These are phyloP conservation scores for Phytopythium montanum DNA, from an alignment of 352 stramenopile species.

Conservation along the genomic window DNA sequence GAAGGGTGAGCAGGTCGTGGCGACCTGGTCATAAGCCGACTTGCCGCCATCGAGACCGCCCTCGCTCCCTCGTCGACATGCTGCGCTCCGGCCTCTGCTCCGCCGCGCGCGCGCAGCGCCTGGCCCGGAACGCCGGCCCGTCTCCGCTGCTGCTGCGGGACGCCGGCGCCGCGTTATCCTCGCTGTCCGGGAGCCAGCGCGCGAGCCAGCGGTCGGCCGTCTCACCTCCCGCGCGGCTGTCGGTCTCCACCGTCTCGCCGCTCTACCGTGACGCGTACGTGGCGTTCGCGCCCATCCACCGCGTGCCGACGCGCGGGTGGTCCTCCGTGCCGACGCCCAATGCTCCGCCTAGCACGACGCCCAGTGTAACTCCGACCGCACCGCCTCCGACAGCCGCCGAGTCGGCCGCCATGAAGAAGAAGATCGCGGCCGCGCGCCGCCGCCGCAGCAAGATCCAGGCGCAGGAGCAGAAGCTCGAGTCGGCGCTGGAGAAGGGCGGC, in stretches of 20 bases:
- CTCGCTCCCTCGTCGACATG: constrained; percentile 15
- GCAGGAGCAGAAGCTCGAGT: constrained; percentile 77
- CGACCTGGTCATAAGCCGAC: not conserved
- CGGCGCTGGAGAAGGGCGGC: constrained; percentile 71
- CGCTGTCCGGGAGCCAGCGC: not conserved
- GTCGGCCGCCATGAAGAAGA: constrained; percentile 70
- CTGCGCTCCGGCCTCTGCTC: constrained; percentile 41
- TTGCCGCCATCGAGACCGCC: not conserved
- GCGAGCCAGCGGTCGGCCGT: not conserved
- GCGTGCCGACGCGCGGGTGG: constrained; percentile 35
- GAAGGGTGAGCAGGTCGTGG: not conserved
- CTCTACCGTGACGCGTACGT: constrained; percentile 17
- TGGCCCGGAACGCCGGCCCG: constrained; percentile 14
- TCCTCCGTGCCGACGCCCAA: constrained; percentile 34
- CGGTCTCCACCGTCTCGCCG: constrained; percentile 4
- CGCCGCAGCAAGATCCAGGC: constrained; percentile 79
- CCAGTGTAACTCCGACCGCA: too few relatives aligned
- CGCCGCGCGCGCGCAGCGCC: constrained; percentile 27
- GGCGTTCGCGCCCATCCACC: constrained; percentile 19
- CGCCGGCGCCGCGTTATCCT: not conserved
- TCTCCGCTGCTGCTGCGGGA: constrained; percentile 11
- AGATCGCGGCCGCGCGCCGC: constrained; percentile 61
- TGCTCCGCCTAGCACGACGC: constrained; percentile 8
- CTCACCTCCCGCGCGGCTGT: not conserved
- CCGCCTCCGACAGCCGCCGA: constrained; percentile 24